Base-by-base conservation (phyloP, 257 asterid genomes). In the Ligustrum vulgare region DNA sequence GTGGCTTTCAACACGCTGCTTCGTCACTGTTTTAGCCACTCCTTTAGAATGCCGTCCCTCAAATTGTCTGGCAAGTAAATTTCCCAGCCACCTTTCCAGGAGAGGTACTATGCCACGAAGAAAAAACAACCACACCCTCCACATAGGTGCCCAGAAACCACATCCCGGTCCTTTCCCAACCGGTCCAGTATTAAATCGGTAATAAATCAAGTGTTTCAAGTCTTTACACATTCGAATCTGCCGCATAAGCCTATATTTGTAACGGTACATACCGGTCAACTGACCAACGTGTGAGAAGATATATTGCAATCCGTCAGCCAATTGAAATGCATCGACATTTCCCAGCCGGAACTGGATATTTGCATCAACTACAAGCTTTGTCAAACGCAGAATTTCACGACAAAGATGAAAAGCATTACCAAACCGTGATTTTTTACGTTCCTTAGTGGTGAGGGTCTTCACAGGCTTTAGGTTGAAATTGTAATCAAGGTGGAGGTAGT, bases 111-210 rank as follows among this genome's bases (percentile, higher is more conserved):
- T 95, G 18, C 99, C 98, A 76, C 99, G 97, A 65, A 95, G 99
- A 71, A 95, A 95, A 76, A 95, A 95, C 91, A 95, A 79, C 99
- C 99, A 95, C 41, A 95, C 99, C 80, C 99, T 91, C 99, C 99
- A 93, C 99, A 95, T 95, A 66, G 99, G 98, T 25, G 99, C 99
- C 99, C 99, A 95, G 80, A 94, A 89, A 71, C 99, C 99, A 93
- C 99, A 95, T 8, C 99, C 99, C 66, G 99, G 99, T 63, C 99
- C 99, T 81, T 95, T 95, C 70, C 99, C 99, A 70, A 95, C 99
- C 2, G 97, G 99, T 82, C 99, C 99, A 34, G 99, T 95, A 78
- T 95, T 95, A 74, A 95, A 95, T 73, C 99, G 91, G 82, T 95
- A 95, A 79, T 93, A 95, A 75, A 95, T 95, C 89, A 95, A 86